Base-by-base conservation (phyloP, 2,329 filamentous ascomycete genomes). In the Phyllosticta citrichinensis region DNA sequence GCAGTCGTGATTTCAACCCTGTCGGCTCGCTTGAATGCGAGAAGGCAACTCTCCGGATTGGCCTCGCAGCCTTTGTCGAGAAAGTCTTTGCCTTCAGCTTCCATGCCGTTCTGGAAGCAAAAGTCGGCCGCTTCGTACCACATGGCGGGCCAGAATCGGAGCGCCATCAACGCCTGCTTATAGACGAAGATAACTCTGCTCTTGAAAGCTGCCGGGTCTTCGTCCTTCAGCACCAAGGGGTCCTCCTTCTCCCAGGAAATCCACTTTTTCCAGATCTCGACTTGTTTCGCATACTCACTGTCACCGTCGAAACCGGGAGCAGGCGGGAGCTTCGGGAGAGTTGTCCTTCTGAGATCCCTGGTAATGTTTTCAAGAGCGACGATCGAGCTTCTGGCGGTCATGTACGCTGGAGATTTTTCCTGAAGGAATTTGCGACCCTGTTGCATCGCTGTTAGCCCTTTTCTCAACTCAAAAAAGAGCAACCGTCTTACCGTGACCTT, bases 61-160 rank as follows among this genome's bases (percentile, higher is more conserved):
- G 92, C 92, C 27, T 84, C 82, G 62, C 95, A 87, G 35, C 94
- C 94, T 64, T 94, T 85, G 22, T 85, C 81, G 24, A 99, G 79
- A 68, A 97, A 89, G 10, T 90, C 85, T 24, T 87, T 84, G 11
- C 91, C 91, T 62, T 91, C 87, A 53, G 84, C 76, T 47, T 83
- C 80, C 66, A 92, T 77, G 53, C 83, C 83, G 67, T 94, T 91
- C 60, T 87, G 83, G 68, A 91, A 91, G 73, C 90, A 96, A 84
- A 93, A 97, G 65, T 96, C 89, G 0, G 92, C 89, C 10, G 91
- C 93, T 63, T 97, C 91, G 56, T 91, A 92, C 94, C 94, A 99
- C 67, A 97, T 86, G 71, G 96, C 89, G 3, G 94, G 92, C 84
- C 93, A 94, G 75, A 97, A 99, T 57, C 92, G 86, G 60, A 99